Conservation (phyloP, 1,284 basidiomycete species). For the Albatrellus sp. region DNA sequence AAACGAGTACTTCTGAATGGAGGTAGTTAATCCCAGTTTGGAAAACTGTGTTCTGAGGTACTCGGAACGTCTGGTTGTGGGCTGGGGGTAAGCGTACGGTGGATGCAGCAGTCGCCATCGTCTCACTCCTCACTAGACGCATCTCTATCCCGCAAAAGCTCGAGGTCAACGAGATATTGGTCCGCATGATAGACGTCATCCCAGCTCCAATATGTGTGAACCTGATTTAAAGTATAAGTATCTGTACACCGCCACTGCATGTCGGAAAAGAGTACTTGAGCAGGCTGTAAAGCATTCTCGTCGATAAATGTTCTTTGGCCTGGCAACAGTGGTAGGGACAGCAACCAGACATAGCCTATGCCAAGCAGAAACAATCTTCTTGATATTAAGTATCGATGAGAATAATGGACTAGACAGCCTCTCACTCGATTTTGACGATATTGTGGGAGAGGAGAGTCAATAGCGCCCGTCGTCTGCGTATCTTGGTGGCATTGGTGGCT, state of each 20-base stretch:
- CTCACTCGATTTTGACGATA: conserved; percentile 20
- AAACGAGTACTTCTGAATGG: conserved; percentile 60
- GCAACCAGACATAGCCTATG: conserved; percentile 65
- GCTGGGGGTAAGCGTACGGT: conserved; percentile 8
- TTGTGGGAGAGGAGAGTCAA: conserved; percentile 5
- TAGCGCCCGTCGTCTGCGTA: conserved; percentile 17
- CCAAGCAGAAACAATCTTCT: conserved; percentile 42
- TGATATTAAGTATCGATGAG: too few species aligned
- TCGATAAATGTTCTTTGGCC: conserved; percentile 73
- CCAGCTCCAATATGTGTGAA: conserved; percentile 84
- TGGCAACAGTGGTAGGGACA: conserved; percentile 54
- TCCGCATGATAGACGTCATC: conserved; percentile 79
- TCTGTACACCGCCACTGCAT: neutral
- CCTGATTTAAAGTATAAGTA: conserved; percentile 30
- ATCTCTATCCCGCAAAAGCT: conserved; percentile 50
- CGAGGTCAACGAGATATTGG: conserved; percentile 56
- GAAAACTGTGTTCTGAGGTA: conserved; percentile 49
- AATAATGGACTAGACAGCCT: neutral
- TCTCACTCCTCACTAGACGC: conserved; percentile 61
- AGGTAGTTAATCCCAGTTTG: conserved; percentile 57
- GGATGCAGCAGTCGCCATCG: conserved; percentile 1
- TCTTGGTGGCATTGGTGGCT: conserved; percentile 12
- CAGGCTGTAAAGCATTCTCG: conserved; percentile 88
- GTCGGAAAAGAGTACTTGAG: conserved; percentile 44
- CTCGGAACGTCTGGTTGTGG: conserved; percentile 39